These are phyloP conservation scores for Fusarium temperatum DNA, from an alignment of 2,329 filamentous ascomycete species.

Conservation along the genomic window DNA sequence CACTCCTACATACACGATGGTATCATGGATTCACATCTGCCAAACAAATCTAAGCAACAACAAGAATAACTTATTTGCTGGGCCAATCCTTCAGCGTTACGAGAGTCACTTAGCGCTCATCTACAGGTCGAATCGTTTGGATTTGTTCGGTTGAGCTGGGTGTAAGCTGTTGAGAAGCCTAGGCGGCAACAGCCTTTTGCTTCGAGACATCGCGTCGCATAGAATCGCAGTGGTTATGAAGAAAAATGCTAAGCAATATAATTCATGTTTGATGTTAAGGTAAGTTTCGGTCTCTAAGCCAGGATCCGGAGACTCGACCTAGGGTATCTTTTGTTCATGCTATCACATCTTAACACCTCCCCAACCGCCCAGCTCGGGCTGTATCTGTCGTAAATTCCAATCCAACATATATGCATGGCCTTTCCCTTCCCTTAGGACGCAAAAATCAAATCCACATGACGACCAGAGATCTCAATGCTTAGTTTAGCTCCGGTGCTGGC, in stretches of 20 bases:
- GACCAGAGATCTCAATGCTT: neutral
- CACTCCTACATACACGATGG: neutral
- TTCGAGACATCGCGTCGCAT: neutral
- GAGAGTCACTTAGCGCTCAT: neutral
- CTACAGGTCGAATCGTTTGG: neutral
- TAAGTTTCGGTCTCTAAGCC: slow-evolving; percentile 40
- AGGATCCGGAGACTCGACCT: slow-evolving; percentile 39
- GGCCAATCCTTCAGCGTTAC: too few relatives aligned
- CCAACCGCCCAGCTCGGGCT: neutral
- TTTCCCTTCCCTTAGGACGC: neutral
- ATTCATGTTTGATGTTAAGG: slow-evolving; percentile 31
- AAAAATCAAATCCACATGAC: slow-evolving; percentile 6
- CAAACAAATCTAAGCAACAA: neutral
- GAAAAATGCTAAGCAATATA: slow-evolving; percentile 3
- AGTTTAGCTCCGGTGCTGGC: neutral
- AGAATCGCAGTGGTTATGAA: neutral
- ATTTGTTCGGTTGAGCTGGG: neutral
- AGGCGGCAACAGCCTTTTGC: neutral
- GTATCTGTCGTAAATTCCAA: slow-evolving; percentile 18
- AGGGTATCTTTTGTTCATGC: slow-evolving; percentile 43
- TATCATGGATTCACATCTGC: neutral
- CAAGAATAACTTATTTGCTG: neutral
- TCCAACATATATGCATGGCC: slow-evolving; percentile 8
- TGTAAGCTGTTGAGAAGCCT: neutral
- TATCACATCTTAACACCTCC: slow-evolving; percentile 18